Base-by-base conservation (phyloP, 139 green algal genomes). In the Tetradesmus lagerheimii region DNA sequence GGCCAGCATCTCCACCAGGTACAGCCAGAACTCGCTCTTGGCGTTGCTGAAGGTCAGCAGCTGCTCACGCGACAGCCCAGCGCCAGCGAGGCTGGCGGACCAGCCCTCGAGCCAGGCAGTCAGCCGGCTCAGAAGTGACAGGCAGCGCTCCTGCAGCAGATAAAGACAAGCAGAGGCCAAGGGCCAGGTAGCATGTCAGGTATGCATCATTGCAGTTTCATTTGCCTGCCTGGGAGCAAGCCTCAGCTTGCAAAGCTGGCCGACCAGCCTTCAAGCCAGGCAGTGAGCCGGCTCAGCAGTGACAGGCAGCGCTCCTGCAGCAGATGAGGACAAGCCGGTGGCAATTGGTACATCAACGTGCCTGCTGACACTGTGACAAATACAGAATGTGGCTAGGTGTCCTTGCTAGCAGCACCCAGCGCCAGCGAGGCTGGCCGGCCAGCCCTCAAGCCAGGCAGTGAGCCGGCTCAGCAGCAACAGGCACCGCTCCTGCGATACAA, bases 11-110 rank as follows among this genome's bases (percentile, higher is more conserved):
- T 93, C 88, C 75, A 92, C 89, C n/a, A 85, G 77, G 45, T 83
- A 90, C 53, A 88, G 43, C 89, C 78, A 92, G 81, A 91, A 91
- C 88, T 91, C 88, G 23, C 57, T 83, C 79, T 91, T 91, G 31
- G 88, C 88, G 45, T 53, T 87, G 37, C 38, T 83, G 38, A 91
- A 91, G 1, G 88, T 89, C 15, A 43, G 45, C 66, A 84, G 66
- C 88, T 91, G 88, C 62, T 91, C 79, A 8, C 11, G 43, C 43
- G 31, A 75, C 27, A 89, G 66, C 2, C 80, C 71, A 23, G 75
- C 89, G 53, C 77, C 75, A 34, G 86, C 86, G 15, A 90, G 29
- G 38, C 86, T 90, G 53, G 76, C 50, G 1, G 75, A 74, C 86
- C 86, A 90, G 86, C 86, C 86, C 86, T 90, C 86, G n/a, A 90